Evolutionary conservation across 129 eudicot genomes (phyloP), one percentile per base, ranked within the genome.

Genomic region (Saposhnikovia divaricata): DNA sequence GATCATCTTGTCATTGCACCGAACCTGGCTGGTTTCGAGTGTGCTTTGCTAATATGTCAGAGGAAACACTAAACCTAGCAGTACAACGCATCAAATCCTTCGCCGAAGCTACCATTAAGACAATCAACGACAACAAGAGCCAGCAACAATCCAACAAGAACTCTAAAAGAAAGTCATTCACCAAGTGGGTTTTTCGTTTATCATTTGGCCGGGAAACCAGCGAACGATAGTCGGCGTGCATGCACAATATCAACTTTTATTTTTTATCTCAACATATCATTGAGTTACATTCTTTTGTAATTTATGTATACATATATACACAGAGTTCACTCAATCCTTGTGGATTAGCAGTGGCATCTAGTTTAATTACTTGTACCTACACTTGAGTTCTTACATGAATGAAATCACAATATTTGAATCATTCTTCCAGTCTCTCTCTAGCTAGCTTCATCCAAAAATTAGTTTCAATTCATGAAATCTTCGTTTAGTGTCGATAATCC

Each of bases 11-110:
- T 80, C 99, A 96, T 84, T 96, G 98, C 38, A 19, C 57, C 16
- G 97, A 96, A 83, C 99, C 98, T 27, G 99, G 99, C 4, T 96
- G 98, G 97, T 96, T 96, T 51, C 78, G 99, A 40, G 88, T 90
- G 23, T 96, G 99, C 25, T 96, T 96, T 59, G 97, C 99, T 0
- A 92, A 92, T 79, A 86, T 96, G 97, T 87, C 96, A 0, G 95
- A 90, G 39, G 86, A 92, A 72, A 85, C 93, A 13, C 77, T 96
- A 47, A 16, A 72, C 7, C 73, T 83, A 1, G 97, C 97, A 43
- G 77, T 96, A 83, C 87, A 87, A 77, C 86, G 99, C 0, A 72
- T 96, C 19, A 86, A 82, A 75, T 75, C 80, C 5, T 86, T 87
- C 75, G 85, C 83, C 11, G 84, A 82, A 48, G 80, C 90, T 3